phyloP scores from a whole-genome alignment of 768 basidiomycete genomes.

The Calocybe gangraenosa region DNA sequence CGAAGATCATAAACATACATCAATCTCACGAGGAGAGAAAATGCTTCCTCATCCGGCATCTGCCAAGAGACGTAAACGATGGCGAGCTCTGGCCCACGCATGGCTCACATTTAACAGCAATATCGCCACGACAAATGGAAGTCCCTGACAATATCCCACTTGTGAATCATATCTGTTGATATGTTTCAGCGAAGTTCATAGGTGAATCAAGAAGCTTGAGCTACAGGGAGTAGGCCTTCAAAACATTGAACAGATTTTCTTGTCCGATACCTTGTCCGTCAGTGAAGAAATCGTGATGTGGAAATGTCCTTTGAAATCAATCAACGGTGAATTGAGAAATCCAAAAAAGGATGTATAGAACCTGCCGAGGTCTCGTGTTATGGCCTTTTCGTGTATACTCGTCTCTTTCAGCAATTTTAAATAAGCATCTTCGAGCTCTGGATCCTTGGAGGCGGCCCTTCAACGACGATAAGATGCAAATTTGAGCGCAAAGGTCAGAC shows the following conservation, averaged over 20 bases:
- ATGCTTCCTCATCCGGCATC: slow-evolving; percentile 99
- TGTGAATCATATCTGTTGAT: slow-evolving; percentile 73
- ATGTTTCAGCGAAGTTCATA: slow-evolving; percentile 4
- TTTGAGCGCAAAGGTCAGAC: slow-evolving; percentile 1
- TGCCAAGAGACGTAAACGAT: slow-evolving; percentile 26
- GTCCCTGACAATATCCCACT: slow-evolving; percentile 96
- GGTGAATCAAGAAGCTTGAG: slow-evolving; percentile 22
- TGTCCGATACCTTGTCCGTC: slow-evolving; percentile 94
- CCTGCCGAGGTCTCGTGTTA: slow-evolving; percentile 88
- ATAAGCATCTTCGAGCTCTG: slow-evolving; percentile 80
- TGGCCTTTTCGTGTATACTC: slow-evolving; percentile 92
- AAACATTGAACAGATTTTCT: slow-evolving; percentile 95
- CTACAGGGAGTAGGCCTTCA: slow-evolving; percentile 95
- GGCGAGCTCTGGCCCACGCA: neutral
- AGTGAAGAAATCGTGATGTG: slow-evolving; percentile 93
- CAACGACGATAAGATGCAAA: slow-evolving; percentile 11
- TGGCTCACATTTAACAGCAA: slow-evolving; percentile 78
- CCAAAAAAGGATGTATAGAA: slow-evolving; percentile 23
- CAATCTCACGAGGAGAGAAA: slow-evolving; percentile 88
- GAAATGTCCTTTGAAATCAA: slow-evolving; percentile 69
- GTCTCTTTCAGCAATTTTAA: slow-evolving; percentile 74
- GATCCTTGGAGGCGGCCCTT: slow-evolving; percentile 93
- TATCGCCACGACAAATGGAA: slow-evolving; percentile 95
- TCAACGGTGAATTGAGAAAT: slow-evolving; percentile 5
- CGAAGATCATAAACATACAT: slow-evolving; percentile 97